Evolutionary conservation across 805 yeast genomes (phyloP).

Genomic region (Saccharomycopsis guyanensis): DNA sequence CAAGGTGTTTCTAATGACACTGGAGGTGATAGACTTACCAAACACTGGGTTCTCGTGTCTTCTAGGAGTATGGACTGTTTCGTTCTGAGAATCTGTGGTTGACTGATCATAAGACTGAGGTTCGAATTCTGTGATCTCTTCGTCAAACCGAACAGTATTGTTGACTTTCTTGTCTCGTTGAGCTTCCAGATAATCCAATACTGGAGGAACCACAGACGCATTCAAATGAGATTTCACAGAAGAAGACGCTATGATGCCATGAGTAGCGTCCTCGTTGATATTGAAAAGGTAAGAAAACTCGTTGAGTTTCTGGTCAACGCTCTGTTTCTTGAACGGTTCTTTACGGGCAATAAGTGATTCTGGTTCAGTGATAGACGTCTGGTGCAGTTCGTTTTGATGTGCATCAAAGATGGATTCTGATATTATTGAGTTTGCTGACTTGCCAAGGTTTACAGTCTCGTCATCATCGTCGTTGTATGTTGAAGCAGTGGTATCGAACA

Average conservation of each 20-base stretch:
- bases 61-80: slow-evolving; percentile 32
- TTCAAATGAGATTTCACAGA: slow-evolving; percentile 10
- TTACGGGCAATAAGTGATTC: too few species aligned
- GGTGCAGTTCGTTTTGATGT: too few species aligned
- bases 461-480: slow-evolving; percentile 8
- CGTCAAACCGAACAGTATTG: slow-evolving; percentile 18
- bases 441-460: background rate
- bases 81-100: background rate
- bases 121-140: slow-evolving; percentile 18
- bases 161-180: slow-evolving; percentile 1
- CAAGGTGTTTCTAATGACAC: slow-evolving; percentile 13
- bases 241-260: slow-evolving; percentile 7
- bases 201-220: too few species aligned
- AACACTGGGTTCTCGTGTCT: background rate
- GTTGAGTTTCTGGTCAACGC: slow-evolving; percentile 12
- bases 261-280: slow-evolving; percentile 1
- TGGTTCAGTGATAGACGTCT: too few species aligned
- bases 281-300: slow-evolving; percentile 17
- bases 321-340: background rate
- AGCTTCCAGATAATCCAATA: too few species aligned
- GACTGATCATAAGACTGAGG: slow-evolving; percentile 2
- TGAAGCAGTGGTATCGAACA: slow-evolving; percentile 1
- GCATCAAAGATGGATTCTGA: slow-evolving; percentile 2
- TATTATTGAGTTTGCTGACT: background rate
- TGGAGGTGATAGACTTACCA: background rate